A percentile compares a stretch with the other conserved stretches of the same genome.
These are phyloP conservation scores for Croton setiger DNA, from an alignment of 441 rosid genomes.

Conservation along the genomic window DNA sequence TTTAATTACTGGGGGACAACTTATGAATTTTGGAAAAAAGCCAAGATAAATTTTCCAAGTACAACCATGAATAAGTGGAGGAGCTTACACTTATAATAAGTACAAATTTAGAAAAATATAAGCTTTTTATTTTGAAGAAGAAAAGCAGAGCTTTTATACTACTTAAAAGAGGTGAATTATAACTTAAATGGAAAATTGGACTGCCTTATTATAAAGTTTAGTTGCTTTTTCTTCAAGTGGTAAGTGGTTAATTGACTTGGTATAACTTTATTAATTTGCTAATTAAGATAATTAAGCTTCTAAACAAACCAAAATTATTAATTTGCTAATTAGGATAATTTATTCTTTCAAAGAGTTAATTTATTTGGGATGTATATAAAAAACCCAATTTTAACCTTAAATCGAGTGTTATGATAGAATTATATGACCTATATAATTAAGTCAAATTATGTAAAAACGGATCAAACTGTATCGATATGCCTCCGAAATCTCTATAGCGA, in stretches of 20 bases:
- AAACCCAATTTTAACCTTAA: no score
- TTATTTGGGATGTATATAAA: no score
- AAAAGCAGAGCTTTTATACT: not conserved
- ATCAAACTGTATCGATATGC: no score
- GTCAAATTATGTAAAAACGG: no score
- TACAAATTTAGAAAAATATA: not conserved
- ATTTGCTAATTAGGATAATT: no score
- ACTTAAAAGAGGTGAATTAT: not conserved
- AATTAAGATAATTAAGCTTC: not conserved
- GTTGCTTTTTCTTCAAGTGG: not conserved
- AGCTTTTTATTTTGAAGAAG: not conserved
- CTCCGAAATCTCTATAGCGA: no score
- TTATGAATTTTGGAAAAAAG: not conserved
- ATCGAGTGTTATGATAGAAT: no score
- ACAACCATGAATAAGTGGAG: not conserved
- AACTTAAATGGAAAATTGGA: not conserved
- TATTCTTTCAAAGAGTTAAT: no score
- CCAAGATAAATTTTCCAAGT: not conserved
- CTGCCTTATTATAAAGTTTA: not conserved
- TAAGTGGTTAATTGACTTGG: not conserved
- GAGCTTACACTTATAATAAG: not conserved
- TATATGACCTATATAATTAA: no score
- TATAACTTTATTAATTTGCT: not conserved
- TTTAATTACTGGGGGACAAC: no score
- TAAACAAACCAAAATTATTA: not conserved